Evolutionary conservation across 73 alveolate genomes (phyloP), one percentile per base, ranked within the genome.

Genomic region (Blepharisma stoltei): DNA sequence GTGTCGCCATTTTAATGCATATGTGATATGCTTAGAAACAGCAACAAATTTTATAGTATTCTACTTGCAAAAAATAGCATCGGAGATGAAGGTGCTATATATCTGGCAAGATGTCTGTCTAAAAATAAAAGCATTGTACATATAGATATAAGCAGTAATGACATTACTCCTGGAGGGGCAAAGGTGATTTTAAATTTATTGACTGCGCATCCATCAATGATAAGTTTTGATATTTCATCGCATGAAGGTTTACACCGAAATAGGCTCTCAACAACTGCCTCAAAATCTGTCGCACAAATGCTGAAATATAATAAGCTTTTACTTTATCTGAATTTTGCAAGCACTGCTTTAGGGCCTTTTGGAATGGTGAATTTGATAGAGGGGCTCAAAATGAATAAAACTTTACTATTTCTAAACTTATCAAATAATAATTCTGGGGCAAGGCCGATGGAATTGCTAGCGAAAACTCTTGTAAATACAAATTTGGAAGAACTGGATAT

Each of bases 101-200:
- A 78, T 1, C 46, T 87, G 0, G 77, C 83, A 47, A 71, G 69
- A 18, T 86, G 85, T 4, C 46, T 87, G 6, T 47, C 78, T n/a
- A 83, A 84, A 55, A 44, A 68, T 21, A 69, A 54, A 41, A 54
- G 70, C 48, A 6, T 87, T 32, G 81, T 87, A 6, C 81, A 76
- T 49, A 38, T 87, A 6, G 90, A 87, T 67, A 41, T 87, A 5
- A 54, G 83, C 48, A 83, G 91, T 18, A 83, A 84, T 52, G 83
- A 70, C n/a, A 79, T 87, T 11, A 67, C 87, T 41, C 84, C 70
- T n/a, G 87, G 78, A 73, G 94, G 94, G 27, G 85, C 84, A 7
- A 71, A 71, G 4, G 78, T 50, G 55, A 67, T 87, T 45, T 78
- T 80, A 48, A 71, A 76, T 20, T 21, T 80, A 7, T 49, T 87